Percentiles rank a stretch among this genome's conserved stretches.
Conservation (phyloP, 2,329 filamentous ascomycete species). For the Simplicillium aogashimaense region DNA sequence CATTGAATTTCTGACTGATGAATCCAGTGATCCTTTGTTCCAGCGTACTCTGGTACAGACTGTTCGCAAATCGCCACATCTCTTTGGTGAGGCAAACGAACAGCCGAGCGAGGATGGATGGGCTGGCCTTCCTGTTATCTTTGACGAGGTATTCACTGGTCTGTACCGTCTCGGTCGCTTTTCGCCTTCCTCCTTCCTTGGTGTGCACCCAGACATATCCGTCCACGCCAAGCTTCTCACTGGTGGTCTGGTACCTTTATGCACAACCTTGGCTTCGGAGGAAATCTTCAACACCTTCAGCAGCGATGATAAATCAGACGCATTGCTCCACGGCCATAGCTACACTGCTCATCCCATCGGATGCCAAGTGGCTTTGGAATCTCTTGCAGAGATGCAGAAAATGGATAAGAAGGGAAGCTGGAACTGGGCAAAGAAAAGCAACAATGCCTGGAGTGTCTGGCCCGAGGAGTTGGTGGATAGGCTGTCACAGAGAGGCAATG, state of each 20-base stretch:
- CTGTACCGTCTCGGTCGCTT: constrained; percentile 71
- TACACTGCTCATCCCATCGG: constrained; percentile 80
- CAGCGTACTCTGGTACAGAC: constrained; percentile 61
- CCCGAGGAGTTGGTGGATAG: constrained; percentile 45
- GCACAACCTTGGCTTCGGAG: constrained; percentile 64
- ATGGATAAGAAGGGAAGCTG: constrained; percentile 49
- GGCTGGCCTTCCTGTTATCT: constrained; percentile 68
- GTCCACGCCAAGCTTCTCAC: constrained; percentile 80
- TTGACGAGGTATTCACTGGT: constrained; percentile 83
- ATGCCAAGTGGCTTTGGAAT: constrained; percentile 66
- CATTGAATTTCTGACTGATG: constrained; percentile 6
- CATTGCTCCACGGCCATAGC: constrained; percentile 74
- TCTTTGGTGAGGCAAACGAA: constrained; percentile 33
- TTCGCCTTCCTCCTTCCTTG: constrained; percentile 60
- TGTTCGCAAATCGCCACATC: constrained; percentile 47
- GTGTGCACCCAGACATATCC: constrained; percentile 60
- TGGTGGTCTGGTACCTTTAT: constrained; percentile 68
- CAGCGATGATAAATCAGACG: constrained; percentile 65
- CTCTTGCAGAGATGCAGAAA: constrained; percentile 45
- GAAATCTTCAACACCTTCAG: constrained; percentile 63
- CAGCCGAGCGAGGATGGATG: constrained; percentile 33
- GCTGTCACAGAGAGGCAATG: constrained; percentile 43
- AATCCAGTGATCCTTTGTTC: constrained; percentile 65
- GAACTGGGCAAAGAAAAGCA: constrained; percentile 38
- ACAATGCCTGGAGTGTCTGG: constrained; percentile 59